phyloP scores from a whole-genome alignment of 352 stramenopile species.

The Globisporangium abappressorium region DNA sequence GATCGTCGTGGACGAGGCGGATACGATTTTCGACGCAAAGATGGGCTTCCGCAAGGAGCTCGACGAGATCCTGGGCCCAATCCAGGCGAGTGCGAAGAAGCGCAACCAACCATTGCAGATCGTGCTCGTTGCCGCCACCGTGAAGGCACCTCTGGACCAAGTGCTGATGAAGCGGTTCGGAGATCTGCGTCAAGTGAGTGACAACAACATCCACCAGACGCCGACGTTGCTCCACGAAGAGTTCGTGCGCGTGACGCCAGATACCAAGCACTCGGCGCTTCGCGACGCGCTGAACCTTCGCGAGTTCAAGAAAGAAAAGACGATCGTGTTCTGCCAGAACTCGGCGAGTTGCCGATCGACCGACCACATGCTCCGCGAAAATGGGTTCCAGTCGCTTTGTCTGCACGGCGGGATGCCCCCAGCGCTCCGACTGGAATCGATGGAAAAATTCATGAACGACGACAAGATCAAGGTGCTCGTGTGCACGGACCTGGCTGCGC shows the following conservation, averaged over 20 bases:
- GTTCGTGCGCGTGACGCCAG: constrained; percentile 59
- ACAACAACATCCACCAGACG: constrained; percentile 69
- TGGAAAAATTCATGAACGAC: constrained; percentile 52
- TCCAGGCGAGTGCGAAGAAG: constrained; percentile 66
- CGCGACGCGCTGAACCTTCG: constrained; percentile 51
- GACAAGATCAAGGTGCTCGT: constrained; percentile 75
- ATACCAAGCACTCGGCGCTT: constrained; percentile 69
- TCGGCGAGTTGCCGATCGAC: constrained; percentile 69
- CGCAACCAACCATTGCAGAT: constrained; percentile 53
- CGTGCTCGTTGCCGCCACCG: constrained; percentile 69
- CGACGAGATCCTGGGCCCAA: constrained; percentile 60
- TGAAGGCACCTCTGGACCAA: constrained; percentile 64
- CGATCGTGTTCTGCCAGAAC: constrained; percentile 79
- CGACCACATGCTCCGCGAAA: constrained; percentile 81
- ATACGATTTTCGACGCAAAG: constrained; percentile 79
- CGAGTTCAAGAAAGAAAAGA: constrained; percentile 39
- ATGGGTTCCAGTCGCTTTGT: constrained; percentile 60
- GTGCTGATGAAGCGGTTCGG: constrained; percentile 73
- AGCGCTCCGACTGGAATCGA: constrained; percentile 46
- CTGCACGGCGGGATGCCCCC: constrained; percentile 77
- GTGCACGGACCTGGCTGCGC: constrained; percentile 91
- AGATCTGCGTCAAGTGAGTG: constrained; percentile 55
- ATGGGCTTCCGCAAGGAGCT: constrained; percentile 79
- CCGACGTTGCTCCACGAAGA: constrained; percentile 55
- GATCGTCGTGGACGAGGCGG: constrained; percentile 74